phyloP scores from a whole-genome alignment of 805 yeast species.

The Starmerella khaoyaiensis region DNA sequence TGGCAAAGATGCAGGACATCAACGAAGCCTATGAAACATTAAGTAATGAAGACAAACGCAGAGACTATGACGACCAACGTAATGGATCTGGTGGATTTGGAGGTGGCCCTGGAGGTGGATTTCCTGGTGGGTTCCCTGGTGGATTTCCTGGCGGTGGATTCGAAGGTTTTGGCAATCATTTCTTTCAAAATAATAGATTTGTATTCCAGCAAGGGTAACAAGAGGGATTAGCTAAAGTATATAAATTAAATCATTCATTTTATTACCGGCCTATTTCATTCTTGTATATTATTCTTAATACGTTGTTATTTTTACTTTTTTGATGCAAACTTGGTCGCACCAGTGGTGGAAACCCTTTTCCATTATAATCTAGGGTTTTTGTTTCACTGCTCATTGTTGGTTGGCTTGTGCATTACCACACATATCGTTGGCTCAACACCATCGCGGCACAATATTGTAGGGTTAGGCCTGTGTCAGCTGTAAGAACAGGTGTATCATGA shows the following conservation, averaged over 20 bases:
- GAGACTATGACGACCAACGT: slow-evolving; percentile 43
- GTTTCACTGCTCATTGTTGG: no score
- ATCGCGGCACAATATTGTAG: no score
- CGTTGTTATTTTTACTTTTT: not conserved
- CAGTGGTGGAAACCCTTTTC: no score
- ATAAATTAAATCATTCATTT: not conserved
- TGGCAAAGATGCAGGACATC: slow-evolving; percentile 76
- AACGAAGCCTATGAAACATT: slow-evolving; percentile 86
- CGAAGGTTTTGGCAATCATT: slow-evolving; percentile 6
- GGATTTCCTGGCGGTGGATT: slow-evolving; percentile 16
- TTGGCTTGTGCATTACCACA: no score
- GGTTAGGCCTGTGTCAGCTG: no score
- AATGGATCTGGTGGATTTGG: slow-evolving; percentile 11
- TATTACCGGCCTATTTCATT: not conserved
- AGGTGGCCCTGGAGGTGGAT: slow-evolving; percentile 5
- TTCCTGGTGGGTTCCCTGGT: slow-evolving; percentile 5
- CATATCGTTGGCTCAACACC: no score
- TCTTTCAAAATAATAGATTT: not conserved
- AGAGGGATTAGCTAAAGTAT: not conserved
- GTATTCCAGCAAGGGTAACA: not conserved
- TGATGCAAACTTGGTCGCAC: not conserved
- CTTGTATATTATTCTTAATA: not conserved
- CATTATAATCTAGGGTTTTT: no score
- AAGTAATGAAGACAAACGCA: slow-evolving; percentile 49
- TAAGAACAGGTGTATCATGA: no score